Evolutionary conservation across 441 rosid genomes (phyloP), one percentile per base, ranked within the genome.

Genomic region (Eruca vesicaria): DNA sequence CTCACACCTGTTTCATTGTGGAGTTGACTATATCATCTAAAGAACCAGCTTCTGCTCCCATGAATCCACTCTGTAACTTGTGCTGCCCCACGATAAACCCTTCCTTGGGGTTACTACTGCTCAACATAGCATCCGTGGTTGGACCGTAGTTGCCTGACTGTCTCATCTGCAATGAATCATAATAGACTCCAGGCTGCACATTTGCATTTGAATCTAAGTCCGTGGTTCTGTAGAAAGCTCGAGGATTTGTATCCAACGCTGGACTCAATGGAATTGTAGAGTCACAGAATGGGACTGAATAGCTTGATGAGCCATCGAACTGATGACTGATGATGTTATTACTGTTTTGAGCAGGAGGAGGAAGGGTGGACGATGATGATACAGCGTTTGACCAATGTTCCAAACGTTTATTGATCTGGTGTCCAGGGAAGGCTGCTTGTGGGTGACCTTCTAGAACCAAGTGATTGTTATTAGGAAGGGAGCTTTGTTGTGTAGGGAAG

Each of bases 21-120:
- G 88, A 83, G 78, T 82, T 82, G 16, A 84, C 92, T 68, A 91
- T 60, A 83, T 88, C 97, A 74, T 89, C 93, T 85, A 89, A 84
- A 60, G 87, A 87, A 62, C 90, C 97, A 74, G 82, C 84, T 63
- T 82, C 84, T 67, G 69, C 81, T 52, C 71, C 73, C 66, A 77
- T 33, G 77, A 75, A 86, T 66, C 88, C 77, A 16, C 82, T 80
- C 63, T 82, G 93, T 10, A 58, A 75, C 83, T 85, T 89, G 29
- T 76, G 87, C 43, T 85, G 94, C 52, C 82, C 81, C 28, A 79
- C 62, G 0, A 65, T 23, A 74, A 83, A 83, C 70, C 85, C 82
- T 71, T 84, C 93, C 64, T 82, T 86, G 1, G 76, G 66, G 61
- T 83, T 84, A 41, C 3, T 68, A 59, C 21, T 68, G 50, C 16